Conservation (phyloP, 2,329 filamentous ascomycete genomes). For the Mycocentrospora acerina region DNA sequence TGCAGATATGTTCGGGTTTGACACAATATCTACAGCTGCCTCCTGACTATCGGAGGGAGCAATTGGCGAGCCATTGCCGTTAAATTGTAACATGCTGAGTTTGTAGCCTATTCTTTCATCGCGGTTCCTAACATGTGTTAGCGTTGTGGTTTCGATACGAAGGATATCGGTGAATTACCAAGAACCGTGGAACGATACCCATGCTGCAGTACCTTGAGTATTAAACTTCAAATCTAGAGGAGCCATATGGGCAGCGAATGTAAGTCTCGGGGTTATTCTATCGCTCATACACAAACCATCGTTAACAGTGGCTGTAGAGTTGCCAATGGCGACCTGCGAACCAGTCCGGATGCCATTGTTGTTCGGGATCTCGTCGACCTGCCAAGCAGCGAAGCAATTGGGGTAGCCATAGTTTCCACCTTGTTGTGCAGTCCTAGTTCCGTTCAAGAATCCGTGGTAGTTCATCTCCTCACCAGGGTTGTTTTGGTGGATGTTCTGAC, state of each 20-base stretch:
- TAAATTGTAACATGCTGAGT: constrained; percentile 50
- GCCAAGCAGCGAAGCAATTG: constrained; percentile 67
- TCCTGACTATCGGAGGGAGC: constrained; percentile 49
- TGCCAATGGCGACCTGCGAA: constrained; percentile 53
- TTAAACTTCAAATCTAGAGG: constrained; percentile 72
- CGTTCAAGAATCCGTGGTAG: constrained; percentile 64
- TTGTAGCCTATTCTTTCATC: constrained; percentile 54
- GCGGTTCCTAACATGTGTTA: constrained; percentile 44
- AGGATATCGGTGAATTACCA: constrained; percentile 50
- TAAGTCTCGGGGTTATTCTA: constrained; percentile 53
- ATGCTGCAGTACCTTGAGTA: constrained; percentile 58
- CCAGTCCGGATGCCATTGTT: constrained; percentile 49
- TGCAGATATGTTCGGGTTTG: constrained; percentile 53
- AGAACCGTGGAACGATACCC: constrained; percentile 70
- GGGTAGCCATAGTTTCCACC: constrained; percentile 70
- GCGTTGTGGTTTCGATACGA: neutral
- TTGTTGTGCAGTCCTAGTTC: constrained; percentile 45
- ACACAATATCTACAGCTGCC: constrained; percentile 56
- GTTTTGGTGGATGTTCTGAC: constrained; percentile 63
- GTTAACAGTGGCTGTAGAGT: constrained; percentile 49
- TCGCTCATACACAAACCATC: constrained; percentile 49
- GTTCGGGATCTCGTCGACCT: constrained; percentile 52
- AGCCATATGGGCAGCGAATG: constrained; percentile 67
- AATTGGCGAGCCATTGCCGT: constrained; percentile 48
- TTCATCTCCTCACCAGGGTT: constrained; percentile 77